Evolutionary conservation across 805 yeast genomes (phyloP).

Genomic region (Myxozyma lipomycoides): DNA sequence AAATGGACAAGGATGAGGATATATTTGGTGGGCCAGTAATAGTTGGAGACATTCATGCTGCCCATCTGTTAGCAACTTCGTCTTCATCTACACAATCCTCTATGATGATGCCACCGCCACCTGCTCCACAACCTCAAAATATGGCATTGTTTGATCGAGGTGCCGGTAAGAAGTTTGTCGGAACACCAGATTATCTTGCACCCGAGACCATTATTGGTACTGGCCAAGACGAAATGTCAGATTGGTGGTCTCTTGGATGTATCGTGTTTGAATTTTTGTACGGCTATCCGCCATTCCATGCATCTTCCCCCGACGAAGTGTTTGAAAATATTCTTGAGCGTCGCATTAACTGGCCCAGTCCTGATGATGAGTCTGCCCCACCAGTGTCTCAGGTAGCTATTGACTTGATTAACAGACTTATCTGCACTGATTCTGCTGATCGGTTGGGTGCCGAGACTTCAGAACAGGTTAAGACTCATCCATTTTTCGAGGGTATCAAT

Average conservation of each 20-base stretch:
- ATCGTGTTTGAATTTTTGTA: constrained; percentile 85
- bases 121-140: constrained; percentile 14
- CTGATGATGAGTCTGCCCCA: constrained; percentile 42
- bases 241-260: constrained; percentile 99
- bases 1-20: not conserved
- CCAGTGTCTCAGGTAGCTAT: constrained; percentile 59
- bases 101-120: constrained; percentile 13
- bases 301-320: constrained; percentile 69
- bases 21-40: not conserved
- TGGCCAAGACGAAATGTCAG: constrained; percentile 80
- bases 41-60: not conserved
- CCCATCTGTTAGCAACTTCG: not conserved
- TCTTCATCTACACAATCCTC: constrained; percentile 1
- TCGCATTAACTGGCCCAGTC: constrained; percentile 81
- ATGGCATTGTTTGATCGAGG: constrained; percentile 67
- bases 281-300: constrained; percentile 95
- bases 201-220: constrained; percentile 90
- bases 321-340: constrained; percentile 75
- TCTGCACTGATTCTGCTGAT: constrained; percentile 57
- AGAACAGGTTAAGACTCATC: constrained; percentile 71
- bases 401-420: constrained; percentile 62
- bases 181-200: constrained; percentile 96
- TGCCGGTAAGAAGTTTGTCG: constrained; percentile 69
- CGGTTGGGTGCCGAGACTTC: constrained; percentile 76
- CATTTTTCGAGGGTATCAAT: constrained; percentile 64